Evolutionary conservation across 768 basidiomycete genomes (phyloP), one percentile per base, ranked within the genome.

Genomic region (Kwoniella sp.): DNA sequence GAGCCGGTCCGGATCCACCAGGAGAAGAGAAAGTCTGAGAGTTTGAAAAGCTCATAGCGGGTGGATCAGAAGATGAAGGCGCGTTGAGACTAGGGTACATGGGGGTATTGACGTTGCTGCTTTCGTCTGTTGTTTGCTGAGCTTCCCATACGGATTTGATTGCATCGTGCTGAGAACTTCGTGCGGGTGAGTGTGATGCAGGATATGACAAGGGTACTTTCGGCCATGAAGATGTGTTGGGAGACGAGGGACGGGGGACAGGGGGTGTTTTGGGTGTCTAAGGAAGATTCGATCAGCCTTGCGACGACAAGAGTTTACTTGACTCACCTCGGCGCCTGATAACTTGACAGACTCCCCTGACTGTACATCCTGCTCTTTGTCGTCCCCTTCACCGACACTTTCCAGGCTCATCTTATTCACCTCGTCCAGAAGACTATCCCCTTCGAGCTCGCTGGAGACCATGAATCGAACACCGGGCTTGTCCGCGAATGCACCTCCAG

Each of bases 401-500:
- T 77, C 74, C 60, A 79, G 57, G 56, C 73, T 77, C 74, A 77
- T 80, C 65, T 78, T 78, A 57, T 78, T 77, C 10, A 80, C 74
- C 57, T 80, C 79, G 26, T 78, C 74, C 22, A 80, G 54, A 24
- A 80, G 55, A 37, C 72, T 71, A 55, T 79, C 77, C 13, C 70
- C 75, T 40, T 80, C 79, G 3, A 78, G 68, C 64, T 80, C 77
- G 54, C 70, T 71, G 1, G 72, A 74, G 4, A 77, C 77, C 76
- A 78, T 76, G 62, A 80, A 80, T 36, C 74, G 58, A 10, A 80
- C 77, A 21, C 74, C 76, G 2, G 75, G 62, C 53, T 73, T 72
- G 17, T 74, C 70, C 7, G 60, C 22, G 4, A 51, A 12, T 8
- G 36, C 37, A n/a, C 49, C 64, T 53, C 47, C 44, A n/a, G 55